These are phyloP conservation scores for Sparassis latifolia DNA, from an alignment of 1,284 basidiomycete species.

Conservation along the genomic window DNA sequence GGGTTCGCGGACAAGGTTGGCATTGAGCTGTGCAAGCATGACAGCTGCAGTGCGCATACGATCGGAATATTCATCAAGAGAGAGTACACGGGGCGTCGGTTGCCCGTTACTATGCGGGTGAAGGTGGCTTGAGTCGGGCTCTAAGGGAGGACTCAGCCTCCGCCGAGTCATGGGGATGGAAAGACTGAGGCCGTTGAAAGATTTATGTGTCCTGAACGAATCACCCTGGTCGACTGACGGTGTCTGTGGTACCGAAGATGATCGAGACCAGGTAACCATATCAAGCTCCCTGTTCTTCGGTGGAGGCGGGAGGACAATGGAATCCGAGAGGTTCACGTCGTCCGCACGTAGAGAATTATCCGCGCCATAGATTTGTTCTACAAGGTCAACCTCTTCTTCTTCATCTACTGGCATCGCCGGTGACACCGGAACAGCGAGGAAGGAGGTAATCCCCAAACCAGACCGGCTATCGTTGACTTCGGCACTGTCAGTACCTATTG, in stretches of 20 bases:
- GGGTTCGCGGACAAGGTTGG: slow-evolving; percentile 62
- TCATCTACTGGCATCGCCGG: slow-evolving; percentile 30
- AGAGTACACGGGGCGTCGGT: slow-evolving; percentile 26
- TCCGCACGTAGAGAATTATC: slow-evolving; percentile 67
- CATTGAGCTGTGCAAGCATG: slow-evolving; percentile 96
- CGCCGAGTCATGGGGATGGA: neutral
- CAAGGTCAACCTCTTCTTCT: slow-evolving; percentile 88
- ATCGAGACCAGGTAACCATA: slow-evolving; percentile 74
- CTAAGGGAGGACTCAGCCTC: slow-evolving; percentile 1
- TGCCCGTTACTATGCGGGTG: slow-evolving; percentile 8
- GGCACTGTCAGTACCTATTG: slow-evolving; percentile 17
- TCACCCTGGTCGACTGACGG: slow-evolving; percentile 24
- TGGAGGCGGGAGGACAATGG: slow-evolving; percentile 70
- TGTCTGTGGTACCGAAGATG: slow-evolving; percentile 46
- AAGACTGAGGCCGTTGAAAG: slow-evolving; percentile 8
- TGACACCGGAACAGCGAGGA: slow-evolving; percentile 18
- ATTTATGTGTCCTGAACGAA: slow-evolving; percentile 8
- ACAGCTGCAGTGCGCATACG: slow-evolving; percentile 97
- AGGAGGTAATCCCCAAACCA: slow-evolving; percentile 8
- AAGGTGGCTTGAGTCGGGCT: slow-evolving; percentile 7
- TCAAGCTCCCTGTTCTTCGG: slow-evolving; percentile 89
- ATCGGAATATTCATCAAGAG: slow-evolving; percentile 94
- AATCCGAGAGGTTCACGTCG: slow-evolving; percentile 71
- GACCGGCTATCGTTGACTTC: slow-evolving; percentile 10
- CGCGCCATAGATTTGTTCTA: slow-evolving; percentile 87